These are phyloP conservation scores for Pythium coloratum DNA, from an alignment of 352 stramenopile species.

Conservation along the genomic window DNA sequence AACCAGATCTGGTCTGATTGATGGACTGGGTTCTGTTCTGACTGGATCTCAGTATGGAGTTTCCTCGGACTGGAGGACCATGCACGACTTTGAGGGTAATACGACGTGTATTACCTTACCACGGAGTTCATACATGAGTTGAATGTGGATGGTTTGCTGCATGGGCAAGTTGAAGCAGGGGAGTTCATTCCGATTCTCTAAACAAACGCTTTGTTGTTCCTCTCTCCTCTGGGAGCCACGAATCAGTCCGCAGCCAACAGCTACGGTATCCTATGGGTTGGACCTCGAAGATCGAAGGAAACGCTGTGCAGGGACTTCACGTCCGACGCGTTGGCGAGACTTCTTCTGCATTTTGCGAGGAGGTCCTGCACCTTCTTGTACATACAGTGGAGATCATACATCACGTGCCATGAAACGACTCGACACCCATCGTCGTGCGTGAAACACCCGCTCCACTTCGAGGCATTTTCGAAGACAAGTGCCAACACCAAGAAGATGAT, in stretches of 20 bases:
- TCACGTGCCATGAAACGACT: not conserved
- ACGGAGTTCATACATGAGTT: not conserved
- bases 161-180: conserved; percentile 6
- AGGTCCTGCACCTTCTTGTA: not conserved
- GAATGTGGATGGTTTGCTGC: not conserved
- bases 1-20: conserved; percentile 1
- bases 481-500: not conserved
- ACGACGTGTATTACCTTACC: not conserved
- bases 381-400: not conserved
- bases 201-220: not conserved
- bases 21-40: not conserved
- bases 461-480: conserved; percentile 3
- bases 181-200: not conserved
- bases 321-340: not conserved
- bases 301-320: not conserved
- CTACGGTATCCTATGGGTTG: not conserved
- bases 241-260: not conserved
- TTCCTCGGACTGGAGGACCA: no score
- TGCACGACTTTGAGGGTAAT: no score
- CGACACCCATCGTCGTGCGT: conserved; percentile 4
- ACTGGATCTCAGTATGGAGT: no score
- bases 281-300: not conserved
- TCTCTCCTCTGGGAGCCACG: not conserved
- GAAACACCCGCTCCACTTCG: conserved; percentile 7
- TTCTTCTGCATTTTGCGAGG: not conserved